phyloP scores from a whole-genome alignment of 2,329 filamentous ascomycete genomes.

The Colletotrichum limetticola region DNA sequence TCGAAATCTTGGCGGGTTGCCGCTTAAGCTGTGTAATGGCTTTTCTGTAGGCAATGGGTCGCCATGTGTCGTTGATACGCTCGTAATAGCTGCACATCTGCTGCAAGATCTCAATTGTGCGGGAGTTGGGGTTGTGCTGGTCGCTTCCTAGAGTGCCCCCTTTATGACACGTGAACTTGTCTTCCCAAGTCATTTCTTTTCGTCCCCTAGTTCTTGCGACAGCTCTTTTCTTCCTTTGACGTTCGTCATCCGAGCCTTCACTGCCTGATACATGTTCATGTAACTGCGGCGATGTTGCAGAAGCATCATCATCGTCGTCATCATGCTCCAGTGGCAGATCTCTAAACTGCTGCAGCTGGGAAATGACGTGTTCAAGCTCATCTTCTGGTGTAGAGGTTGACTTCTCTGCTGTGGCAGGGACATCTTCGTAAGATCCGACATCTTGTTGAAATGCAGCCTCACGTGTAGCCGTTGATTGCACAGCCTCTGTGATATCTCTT shows the following conservation, averaged over 20 bases:
- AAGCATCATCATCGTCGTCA: constrained; percentile 54
- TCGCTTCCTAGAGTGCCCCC: constrained; percentile 58
- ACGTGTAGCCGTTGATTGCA: neutral
- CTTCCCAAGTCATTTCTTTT: constrained; percentile 52
- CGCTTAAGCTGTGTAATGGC: constrained; percentile 79
- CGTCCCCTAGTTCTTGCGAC: constrained; percentile 35
- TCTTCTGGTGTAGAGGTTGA: constrained; percentile 49
- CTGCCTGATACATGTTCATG: constrained; percentile 35
- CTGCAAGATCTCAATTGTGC: constrained; percentile 81
- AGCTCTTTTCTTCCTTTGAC: constrained; percentile 39
- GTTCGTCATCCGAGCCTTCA: constrained; percentile 42
- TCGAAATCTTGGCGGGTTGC: constrained; percentile 71
- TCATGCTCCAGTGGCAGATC: constrained; percentile 66
- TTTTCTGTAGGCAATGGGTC: constrained; percentile 79
- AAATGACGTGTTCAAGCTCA: constrained; percentile 72
- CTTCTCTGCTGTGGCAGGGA: neutral
- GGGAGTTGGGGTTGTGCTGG: constrained; percentile 74
- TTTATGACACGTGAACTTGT: constrained; percentile 65
- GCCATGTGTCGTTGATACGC: constrained; percentile 81
- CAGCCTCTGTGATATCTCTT: constrained; percentile 2
- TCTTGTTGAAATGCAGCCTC: neutral
- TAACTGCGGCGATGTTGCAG: constrained; percentile 37
- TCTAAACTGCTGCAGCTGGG: constrained; percentile 68
- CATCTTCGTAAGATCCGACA: neutral
- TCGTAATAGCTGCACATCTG: constrained; percentile 84